These are phyloP conservation scores for Pisolithus microcarpus DNA, from an alignment of 768 basidiomycete genomes.

Conservation along the genomic window DNA sequence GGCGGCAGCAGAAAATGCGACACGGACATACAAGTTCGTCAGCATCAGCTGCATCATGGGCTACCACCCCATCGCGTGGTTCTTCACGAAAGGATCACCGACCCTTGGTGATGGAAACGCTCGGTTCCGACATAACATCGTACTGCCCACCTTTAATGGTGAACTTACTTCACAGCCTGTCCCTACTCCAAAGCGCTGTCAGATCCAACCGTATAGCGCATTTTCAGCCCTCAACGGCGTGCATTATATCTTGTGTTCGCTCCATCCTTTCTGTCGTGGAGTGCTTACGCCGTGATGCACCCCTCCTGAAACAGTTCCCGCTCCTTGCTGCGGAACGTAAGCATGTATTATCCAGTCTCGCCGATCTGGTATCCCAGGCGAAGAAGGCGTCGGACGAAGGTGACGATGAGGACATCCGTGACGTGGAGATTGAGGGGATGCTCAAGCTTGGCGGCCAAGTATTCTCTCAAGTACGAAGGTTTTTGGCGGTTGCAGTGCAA, in stretches of 20 bases:
- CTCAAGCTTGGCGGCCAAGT: conserved; percentile 74
- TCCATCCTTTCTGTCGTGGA: conserved; percentile 77
- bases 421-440: conserved; percentile 66
- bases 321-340: conserved; percentile 72
- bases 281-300: conserved; percentile 77
- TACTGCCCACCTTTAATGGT: conserved; percentile 76
- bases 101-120: conserved; percentile 39
- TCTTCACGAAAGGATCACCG: conserved; percentile 35
- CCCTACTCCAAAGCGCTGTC: conserved; percentile 81
- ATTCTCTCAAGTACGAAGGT: conserved; percentile 71
- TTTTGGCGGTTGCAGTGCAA: conserved; percentile 69
- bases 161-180: conserved; percentile 77
- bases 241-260: conserved; percentile 90
- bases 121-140: conserved; percentile 45
- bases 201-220: conserved; percentile 69
- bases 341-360: conserved; percentile 72
- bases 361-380: conserved; percentile 75
- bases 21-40: conserved; percentile 48
- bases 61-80: conserved; percentile 35
- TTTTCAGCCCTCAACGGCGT: conserved; percentile 91
- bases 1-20: conserved; percentile 31
- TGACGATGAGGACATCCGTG: conserved; percentile 41
- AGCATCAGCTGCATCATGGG: conserved; percentile 49
- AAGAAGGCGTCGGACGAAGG: conserved; percentile 50
- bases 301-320: conserved; percentile 58